These are phyloP conservation scores for Candida lessepsii DNA, from an alignment of 805 yeast species.

Conservation along the genomic window DNA sequence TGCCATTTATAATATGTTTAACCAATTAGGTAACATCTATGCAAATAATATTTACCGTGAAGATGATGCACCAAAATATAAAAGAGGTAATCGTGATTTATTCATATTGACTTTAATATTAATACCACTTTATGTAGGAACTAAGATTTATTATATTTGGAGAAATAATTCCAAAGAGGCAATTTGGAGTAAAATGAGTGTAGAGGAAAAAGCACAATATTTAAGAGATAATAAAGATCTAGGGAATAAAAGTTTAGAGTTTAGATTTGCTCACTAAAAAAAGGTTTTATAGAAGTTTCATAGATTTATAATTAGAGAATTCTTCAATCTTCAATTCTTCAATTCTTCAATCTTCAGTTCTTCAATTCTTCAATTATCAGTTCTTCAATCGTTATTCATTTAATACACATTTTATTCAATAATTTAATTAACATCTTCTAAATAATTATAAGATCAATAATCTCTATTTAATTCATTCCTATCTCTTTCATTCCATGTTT, in stretches of 20 bases:
- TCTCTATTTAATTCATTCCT: too few relatives aligned
- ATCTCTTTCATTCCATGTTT: too few relatives aligned
- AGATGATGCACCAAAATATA: slow-evolving; percentile 27
- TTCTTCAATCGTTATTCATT: too few relatives aligned
- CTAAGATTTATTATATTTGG: slow-evolving; percentile 22
- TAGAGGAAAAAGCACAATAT: slow-evolving; percentile 19
- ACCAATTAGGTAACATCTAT: slow-evolving; percentile 25
- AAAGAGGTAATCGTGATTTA: slow-evolving; percentile 24
- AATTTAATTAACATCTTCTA: too few relatives aligned
- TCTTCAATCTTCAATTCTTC: slow-evolving; percentile 40
- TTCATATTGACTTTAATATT: slow-evolving; percentile 19
- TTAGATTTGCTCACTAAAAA: slow-evolving; percentile 20
- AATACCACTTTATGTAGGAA: slow-evolving; percentile 18
- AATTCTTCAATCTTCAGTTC: too few relatives aligned
- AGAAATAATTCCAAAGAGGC: slow-evolving; percentile 19
- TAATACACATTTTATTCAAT: too few relatives aligned
- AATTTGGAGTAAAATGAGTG: slow-evolving; percentile 20
- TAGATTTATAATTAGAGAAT: slow-evolving; percentile 42
- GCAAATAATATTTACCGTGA: slow-evolving; percentile 25
- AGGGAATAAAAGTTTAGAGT: slow-evolving; percentile 26
- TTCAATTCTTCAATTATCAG: too few relatives aligned
- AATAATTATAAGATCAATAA: too few relatives aligned
- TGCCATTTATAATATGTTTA: slow-evolving; percentile 26
- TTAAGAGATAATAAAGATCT: slow-evolving; percentile 17
- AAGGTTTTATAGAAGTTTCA: too few relatives aligned